A percentile compares a stretch with the other conserved stretches of the same genome.
Evolutionary conservation across 2,329 filamentous ascomycete species (phyloP).

Genomic region (Chrysosporium queenslandicum): DNA sequence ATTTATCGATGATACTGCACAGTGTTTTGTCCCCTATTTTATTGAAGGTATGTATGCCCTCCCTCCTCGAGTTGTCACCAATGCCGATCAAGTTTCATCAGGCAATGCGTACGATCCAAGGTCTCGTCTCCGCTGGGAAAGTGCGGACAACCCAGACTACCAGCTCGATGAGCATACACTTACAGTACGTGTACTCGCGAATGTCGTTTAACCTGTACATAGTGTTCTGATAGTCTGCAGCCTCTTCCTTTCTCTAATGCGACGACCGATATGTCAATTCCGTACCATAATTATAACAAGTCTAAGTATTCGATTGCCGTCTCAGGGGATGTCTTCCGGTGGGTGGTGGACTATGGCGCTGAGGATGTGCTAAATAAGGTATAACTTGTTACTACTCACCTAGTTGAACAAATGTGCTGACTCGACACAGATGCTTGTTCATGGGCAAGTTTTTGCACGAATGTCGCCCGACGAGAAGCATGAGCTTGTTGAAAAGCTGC

Average conservation of each 20-base stretch:
- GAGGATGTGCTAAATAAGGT: constrained; percentile 65
- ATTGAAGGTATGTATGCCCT: constrained; percentile 47
- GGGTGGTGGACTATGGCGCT: constrained; percentile 84
- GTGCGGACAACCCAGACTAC: constrained; percentile 75
- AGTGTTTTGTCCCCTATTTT: constrained; percentile 91
- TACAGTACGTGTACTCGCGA: constrained; percentile 39
- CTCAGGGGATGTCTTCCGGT: constrained; percentile 88
- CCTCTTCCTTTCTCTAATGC: constrained; percentile 61
- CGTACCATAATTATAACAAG: constrained; percentile 71
- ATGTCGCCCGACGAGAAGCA: constrained; percentile 99
- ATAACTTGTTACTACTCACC: constrained; percentile 18
- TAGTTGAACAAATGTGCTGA: constrained; percentile 13
- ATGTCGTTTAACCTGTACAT: background rate
- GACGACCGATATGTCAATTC: constrained; percentile 69
- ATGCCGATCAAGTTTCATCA: constrained; percentile 23
- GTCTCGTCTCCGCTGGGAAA: constrained; percentile 76
- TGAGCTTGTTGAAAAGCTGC: constrained; percentile 91
- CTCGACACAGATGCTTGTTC: constrained; percentile 63
- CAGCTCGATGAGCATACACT: constrained; percentile 70
- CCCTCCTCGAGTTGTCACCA: background rate
- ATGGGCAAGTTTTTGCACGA: constrained; percentile 85
- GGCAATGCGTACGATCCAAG: constrained; percentile 64
- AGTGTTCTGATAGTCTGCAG: constrained; percentile 35
- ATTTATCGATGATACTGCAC: constrained; percentile 74
- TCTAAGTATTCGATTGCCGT: constrained; percentile 82